phyloP scores from a whole-genome alignment of 2,329 filamentous ascomycete genomes.

The Venturia aucupariae region DNA sequence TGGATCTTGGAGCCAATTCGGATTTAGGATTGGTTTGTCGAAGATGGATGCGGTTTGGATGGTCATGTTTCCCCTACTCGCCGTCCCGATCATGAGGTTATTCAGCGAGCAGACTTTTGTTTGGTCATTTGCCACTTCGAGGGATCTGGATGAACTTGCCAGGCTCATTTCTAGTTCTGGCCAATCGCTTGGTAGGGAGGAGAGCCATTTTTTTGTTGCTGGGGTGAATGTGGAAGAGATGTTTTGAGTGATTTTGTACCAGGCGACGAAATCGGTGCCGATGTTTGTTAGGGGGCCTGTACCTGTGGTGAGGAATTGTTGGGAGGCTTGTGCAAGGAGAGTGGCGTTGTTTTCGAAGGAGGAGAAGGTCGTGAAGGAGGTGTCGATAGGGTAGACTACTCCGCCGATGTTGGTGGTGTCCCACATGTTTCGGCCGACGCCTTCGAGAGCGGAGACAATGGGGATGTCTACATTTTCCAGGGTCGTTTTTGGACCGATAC shows the following conservation, averaged over 20 bases:
- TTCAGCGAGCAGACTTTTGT: neutral
- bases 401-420: slow-evolving; percentile 32
- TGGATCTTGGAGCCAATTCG: slow-evolving; percentile 32
- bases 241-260: slow-evolving; percentile 32
- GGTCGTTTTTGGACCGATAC: slow-evolving; percentile 23
- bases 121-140: neutral
- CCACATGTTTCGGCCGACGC: slow-evolving; percentile 56
- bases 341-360: slow-evolving; percentile 14
- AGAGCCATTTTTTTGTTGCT: slow-evolving; percentile 19
- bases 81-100: slow-evolving; percentile 5
- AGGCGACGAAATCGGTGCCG: slow-evolving; percentile 46
- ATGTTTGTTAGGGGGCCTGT: slow-evolving; percentile 7
- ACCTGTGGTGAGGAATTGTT: slow-evolving; percentile 1
- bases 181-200: neutral
- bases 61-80: slow-evolving; percentile 44
- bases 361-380: neutral
- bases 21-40: slow-evolving; percentile 49
- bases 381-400: slow-evolving; percentile 1
- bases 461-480: slow-evolving; percentile 28
- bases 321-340: slow-evolving; percentile 16
- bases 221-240: slow-evolving; percentile 52
- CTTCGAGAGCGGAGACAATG: slow-evolving; percentile 27
- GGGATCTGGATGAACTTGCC: neutral
- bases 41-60: slow-evolving; percentile 53
- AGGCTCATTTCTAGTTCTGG: slow-evolving; percentile 10